Conservation (phyloP, 345 rosid genomes). For the Balakata baccata region DNA sequence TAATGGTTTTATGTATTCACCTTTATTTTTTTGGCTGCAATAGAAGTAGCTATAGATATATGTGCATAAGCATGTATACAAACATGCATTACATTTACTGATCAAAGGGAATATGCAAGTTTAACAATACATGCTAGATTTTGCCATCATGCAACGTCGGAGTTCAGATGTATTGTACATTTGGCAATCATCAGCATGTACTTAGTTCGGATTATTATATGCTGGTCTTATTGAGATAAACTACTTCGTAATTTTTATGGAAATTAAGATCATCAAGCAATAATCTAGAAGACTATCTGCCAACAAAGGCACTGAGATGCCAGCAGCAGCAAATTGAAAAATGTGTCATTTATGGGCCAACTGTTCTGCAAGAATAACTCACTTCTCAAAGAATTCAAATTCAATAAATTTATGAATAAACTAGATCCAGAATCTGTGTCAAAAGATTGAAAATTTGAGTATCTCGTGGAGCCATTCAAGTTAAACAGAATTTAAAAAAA, state of each 20-base stretch:
- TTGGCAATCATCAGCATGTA: not conserved
- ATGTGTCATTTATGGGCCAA: too few species aligned
- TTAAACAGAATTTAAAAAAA: not conserved
- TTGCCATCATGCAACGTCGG: not conserved
- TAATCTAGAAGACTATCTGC: too few species aligned
- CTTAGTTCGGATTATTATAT: not conserved
- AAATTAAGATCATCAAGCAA: too few species aligned
- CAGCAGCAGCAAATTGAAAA: too few species aligned
- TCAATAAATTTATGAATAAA: not conserved
- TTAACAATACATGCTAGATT: not conserved
- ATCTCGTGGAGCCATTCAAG: not conserved
- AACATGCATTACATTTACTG: not conserved
- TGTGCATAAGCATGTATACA: not conserved
- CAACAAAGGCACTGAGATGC: too few species aligned
- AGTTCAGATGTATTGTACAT: not conserved
- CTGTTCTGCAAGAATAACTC: too few species aligned
- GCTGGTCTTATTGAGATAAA: too few species aligned
- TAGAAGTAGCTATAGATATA: too few species aligned
- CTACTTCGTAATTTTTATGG: too few species aligned
- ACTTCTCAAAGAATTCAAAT: too few species aligned
- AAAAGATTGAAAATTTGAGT: not conserved
- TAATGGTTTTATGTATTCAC: not conserved
- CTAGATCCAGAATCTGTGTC: too few species aligned
- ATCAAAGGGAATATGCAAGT: not conserved
- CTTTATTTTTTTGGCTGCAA: too few species aligned